Base-by-base conservation (phyloP, 2,329 filamentous ascomycete genomes). In the Cladosporium sp. region DNA sequence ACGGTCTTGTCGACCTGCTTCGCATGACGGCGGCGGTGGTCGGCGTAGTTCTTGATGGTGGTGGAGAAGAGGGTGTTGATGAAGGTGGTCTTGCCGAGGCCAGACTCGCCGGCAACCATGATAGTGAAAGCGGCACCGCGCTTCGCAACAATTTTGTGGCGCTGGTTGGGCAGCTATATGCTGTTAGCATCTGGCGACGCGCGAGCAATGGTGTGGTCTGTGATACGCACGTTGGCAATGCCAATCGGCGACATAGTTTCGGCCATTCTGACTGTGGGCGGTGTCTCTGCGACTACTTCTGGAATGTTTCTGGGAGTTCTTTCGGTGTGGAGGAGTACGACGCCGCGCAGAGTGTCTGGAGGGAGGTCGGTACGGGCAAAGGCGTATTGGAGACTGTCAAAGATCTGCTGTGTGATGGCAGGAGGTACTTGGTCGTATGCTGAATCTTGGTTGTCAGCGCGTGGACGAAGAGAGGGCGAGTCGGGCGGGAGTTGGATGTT, bases 21-120 rank as follows among this genome's bases (percentile, higher is more conserved):
- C 83, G 95, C 92, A 82, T 99, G 95, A 78, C 95, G 92, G 82
- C 93, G 91, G 87, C 97, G 97, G 88, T 99, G 94, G 82, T 99
- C 95, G 87, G 95, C 95, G 81, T 99, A 99, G 88, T 98, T 99
- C 88, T 99, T 99, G 88, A 99, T 99, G 75, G 95, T 99, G 72
- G 96, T 99, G 69, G 95, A 99, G 87, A 99, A 99, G 68, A 99
- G 89, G 67, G 95, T 99, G 89, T 99, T 99, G 89, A 99, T 98
- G 84, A 99, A 99, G 76, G 95, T 99, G 28, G 96, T 99, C 88
- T 99, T 99, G 85, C 95, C 95, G 74, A 98, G 84, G 78, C 94
- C 94, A 73, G 95, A 98, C 85, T 99, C 94, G 84, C 94, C 94
- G 84, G 95, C 95, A 82, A 98, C 95, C 95, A 99, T 99, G 77